Conservation (phyloP, 768 basidiomycete genomes). For the Amanita molliuscula region DNA sequence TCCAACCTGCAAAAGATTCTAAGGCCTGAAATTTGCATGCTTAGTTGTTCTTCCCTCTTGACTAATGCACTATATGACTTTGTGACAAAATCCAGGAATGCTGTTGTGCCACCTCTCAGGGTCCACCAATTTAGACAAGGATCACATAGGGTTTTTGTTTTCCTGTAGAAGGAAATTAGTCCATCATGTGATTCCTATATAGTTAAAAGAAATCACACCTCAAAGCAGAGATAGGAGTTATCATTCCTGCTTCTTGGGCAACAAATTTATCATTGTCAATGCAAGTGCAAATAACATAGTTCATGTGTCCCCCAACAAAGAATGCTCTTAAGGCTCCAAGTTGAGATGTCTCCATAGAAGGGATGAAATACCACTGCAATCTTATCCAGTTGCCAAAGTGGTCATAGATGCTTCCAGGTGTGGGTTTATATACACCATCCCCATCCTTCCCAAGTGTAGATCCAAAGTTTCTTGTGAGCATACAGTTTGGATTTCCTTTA, state of each 20-base stretch:
- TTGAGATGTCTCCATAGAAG: neutral
- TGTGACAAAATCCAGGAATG: neutral
- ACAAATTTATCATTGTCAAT: too few species aligned
- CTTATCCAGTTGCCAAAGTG: neutral
- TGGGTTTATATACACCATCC: too few species aligned
- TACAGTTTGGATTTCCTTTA: too few species aligned
- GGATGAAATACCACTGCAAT: neutral
- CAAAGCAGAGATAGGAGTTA: neutral
- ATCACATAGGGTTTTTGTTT: neutral
- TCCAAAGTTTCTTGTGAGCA: neutral
- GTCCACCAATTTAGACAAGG: neutral
- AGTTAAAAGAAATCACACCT: neutral
- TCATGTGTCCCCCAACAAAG: too few species aligned
- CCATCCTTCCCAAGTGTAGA: neutral
- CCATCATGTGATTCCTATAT: too few species aligned
- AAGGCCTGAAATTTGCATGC: neutral
- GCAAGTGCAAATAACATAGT: neutral
- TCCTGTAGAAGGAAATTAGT: neutral
- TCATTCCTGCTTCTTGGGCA: too few species aligned
- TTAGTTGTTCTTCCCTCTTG: neutral
- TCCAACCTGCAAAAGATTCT: neutral
- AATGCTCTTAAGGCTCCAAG: neutral
- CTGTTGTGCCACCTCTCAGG: neutral
- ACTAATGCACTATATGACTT: neutral
- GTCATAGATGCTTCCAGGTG: too few species aligned